Evolutionary conservation across 2,329 filamentous ascomycete genomes (phyloP), one percentile per base, ranked within the genome.

Genomic region (Alternaria arborescens): DNA sequence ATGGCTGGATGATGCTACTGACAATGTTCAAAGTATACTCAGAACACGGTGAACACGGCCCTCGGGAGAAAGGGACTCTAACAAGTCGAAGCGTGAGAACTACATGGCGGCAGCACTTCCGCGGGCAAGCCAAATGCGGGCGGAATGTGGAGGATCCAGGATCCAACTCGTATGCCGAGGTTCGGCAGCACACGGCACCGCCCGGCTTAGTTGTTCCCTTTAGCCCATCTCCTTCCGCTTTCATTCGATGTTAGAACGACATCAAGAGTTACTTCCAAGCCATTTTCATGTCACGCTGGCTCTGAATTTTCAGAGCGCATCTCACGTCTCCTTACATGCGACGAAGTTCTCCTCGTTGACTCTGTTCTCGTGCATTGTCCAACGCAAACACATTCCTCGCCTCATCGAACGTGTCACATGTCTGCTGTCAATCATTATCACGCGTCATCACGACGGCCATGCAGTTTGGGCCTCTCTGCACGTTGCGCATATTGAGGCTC

Each of bases 31-130:
- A 20, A 14, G 42, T 46, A 20, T 58, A n/a, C 3, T 53, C 28
- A 38, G 36, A 58, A 64, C 41, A 40, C 60, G 55, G 24, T 26
- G 24, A 26, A 26, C 24, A 26, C 24, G 24, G 24, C 8, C 24
- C 24, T 26, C 24, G 24, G 24, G 53, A 63, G 58, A 63, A 58
- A 58, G 52, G 58, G 51, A 57, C 69, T 71, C 64, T 69, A 67
- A 56, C 67, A 65, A 69, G 65, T 69, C 63, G 64, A 69, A 58
- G 40, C 51, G 55, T 44, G 46, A 48, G 55, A 69, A 50, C 74
- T 70, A 76, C 75, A 77, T 78, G 71, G 72, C 72, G 71, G 65
- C 60, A 55, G 58, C 22, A 59, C 58, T 69, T 62, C 62, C 66
- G 65, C 53, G 30, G 36, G 38, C 61, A 61, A 30, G 53, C 59